Evolutionary conservation across 192 early-diverging fungal genomes (phyloP).

Genomic region (Gonapodya prolifera): DNA sequence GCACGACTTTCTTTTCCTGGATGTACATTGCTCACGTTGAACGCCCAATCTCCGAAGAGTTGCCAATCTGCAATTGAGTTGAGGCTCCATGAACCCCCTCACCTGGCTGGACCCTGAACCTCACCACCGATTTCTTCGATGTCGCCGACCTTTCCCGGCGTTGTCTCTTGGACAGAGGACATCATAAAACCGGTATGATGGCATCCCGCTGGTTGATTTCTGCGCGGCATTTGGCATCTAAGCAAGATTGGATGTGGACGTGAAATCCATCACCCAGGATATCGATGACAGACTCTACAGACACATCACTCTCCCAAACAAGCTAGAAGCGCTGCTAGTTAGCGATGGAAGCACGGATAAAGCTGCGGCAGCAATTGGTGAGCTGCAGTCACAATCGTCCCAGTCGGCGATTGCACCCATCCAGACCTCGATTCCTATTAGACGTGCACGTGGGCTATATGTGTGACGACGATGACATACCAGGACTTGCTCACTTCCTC

Average conservation of each 20-base stretch:
- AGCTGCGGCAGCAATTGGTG: conserved; percentile 56
- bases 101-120: no score
- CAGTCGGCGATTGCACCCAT: not conserved
- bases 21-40: no score
- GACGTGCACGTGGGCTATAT: conserved; percentile 75
- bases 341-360: conserved; percentile 63
- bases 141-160: not conserved
- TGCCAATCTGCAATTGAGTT: no score
- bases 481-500: conserved; percentile 72
- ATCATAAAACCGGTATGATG: not conserved
- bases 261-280: no score
- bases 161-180: not conserved
- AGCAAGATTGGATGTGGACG: no score
- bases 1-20: no score
- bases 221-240: not conserved
- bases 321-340: conserved; percentile 56
- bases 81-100: no score
- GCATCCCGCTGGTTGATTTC: not conserved
- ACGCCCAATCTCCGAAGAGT: no score
- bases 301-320: conserved; percentile 43
- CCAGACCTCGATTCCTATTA: no score
- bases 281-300: conserved; percentile 52
- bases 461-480: conserved; percentile 57
- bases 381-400: not conserved
- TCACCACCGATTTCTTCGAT: no score